A percentile compares a stretch with the other conserved stretches of the same genome.
Conservation (phyloP, 1,284 basidiomycete genomes). For the Trametes versicolor region DNA sequence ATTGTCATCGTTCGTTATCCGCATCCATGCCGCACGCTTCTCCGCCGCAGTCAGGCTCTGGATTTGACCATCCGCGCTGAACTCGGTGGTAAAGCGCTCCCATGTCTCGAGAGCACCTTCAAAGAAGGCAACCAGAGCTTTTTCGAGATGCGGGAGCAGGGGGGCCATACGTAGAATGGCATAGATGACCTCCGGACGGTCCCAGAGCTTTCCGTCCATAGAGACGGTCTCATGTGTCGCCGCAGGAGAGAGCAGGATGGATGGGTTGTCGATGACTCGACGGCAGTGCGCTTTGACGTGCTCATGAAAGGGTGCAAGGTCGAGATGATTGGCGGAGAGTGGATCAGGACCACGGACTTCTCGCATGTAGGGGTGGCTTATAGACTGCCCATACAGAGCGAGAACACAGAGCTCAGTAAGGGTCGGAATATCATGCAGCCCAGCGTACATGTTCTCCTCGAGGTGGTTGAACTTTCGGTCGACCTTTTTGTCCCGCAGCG, state of each 20-base stretch:
- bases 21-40: slow-evolving; percentile 11
- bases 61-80: slow-evolving; percentile 1
- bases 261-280: slow-evolving; percentile 34
- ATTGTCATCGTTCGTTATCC: slow-evolving; percentile 18
- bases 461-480: slow-evolving; percentile 36
- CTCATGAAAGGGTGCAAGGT: slow-evolving; percentile 24
- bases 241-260: slow-evolving; percentile 30
- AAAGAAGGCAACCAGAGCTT: slow-evolving; percentile 2
- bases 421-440: slow-evolving; percentile 46
- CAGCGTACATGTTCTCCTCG: slow-evolving; percentile 47
- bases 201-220: slow-evolving; percentile 40
- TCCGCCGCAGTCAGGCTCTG: not conserved
- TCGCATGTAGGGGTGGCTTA: slow-evolving; percentile 35
- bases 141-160: slow-evolving; percentile 28
- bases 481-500: slow-evolving; percentile 42
- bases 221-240: slow-evolving; percentile 24
- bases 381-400: slow-evolving; percentile 40
- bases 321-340: slow-evolving; percentile 18
- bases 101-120: slow-evolving; percentile 29
- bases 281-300: slow-evolving; percentile 27
- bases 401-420: slow-evolving; percentile 48
- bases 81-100: slow-evolving; percentile 18
- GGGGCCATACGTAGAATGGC: slow-evolving; percentile 24
- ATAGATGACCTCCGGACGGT: slow-evolving; percentile 38
- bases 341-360: too few relatives aligned